phyloP scores from a whole-genome alignment of 2,329 filamentous ascomycete species.

The Penicillium aurantiogriseum region DNA sequence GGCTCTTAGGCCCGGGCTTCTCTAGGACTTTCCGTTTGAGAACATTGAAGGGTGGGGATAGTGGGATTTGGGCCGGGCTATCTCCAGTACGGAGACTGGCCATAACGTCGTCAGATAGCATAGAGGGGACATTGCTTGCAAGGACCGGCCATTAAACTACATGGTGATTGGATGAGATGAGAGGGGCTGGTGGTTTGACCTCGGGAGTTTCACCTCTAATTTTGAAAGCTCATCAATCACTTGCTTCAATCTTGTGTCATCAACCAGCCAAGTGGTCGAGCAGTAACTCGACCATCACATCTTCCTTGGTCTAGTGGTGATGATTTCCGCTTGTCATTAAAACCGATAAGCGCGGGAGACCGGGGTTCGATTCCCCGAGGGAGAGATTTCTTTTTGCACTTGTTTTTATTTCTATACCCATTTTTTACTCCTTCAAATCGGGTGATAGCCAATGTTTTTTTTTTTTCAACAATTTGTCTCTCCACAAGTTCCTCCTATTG shows the following conservation, averaged over 20 bases:
- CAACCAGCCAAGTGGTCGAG: constrained; percentile 30
- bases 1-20: not conserved
- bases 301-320: constrained; percentile 42
- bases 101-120: not conserved
- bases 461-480: no score
- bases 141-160: constrained; percentile 4
- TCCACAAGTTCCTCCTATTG: no score
- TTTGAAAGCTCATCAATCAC: not conserved
- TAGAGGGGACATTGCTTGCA: not conserved
- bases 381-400: constrained; percentile 31
- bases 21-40: constrained; percentile 15
- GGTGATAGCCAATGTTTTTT: no score
- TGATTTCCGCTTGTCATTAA: constrained; percentile 42
- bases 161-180: constrained; percentile 4
- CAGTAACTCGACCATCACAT: constrained; percentile 22
- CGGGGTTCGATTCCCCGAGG: constrained; percentile 41
- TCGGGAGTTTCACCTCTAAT: not conserved
- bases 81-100: not conserved
- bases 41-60: not conserved
- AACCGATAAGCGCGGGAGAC: constrained; percentile 37
- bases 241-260: not conserved
- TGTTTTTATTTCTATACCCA: not conserved
- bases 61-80: not conserved
- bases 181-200: not conserved
- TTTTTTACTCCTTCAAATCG: not conserved